Percentiles rank a stretch among this genome's conserved stretches.
Evolutionary conservation across 2,329 filamentous ascomycete genomes (phyloP).

Genomic region (Curvularia hawaiiensis): DNA sequence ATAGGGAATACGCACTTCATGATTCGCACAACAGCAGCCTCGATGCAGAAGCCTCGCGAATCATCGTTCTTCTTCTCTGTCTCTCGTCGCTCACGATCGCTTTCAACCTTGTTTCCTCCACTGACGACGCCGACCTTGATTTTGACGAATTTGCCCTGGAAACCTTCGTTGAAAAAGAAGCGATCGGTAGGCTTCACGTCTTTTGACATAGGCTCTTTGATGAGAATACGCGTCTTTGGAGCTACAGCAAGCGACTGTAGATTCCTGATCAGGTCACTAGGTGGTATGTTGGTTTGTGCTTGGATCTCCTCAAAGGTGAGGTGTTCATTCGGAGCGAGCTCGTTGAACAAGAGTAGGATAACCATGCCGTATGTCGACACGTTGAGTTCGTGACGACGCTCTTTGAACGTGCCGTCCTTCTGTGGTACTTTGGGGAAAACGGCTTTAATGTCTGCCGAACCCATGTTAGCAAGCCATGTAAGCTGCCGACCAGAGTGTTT

Average conservation of each 20-base stretch:
- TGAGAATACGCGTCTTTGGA: conserved; percentile 79
- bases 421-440: conserved; percentile 74
- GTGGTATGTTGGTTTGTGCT: conserved; percentile 77
- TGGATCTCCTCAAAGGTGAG: conserved; percentile 79
- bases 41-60: conserved; percentile 71
- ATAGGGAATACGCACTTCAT: conserved; percentile 74
- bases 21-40: conserved; percentile 78
- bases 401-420: conserved; percentile 68
- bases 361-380: conserved; percentile 94
- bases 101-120: conserved; percentile 83
- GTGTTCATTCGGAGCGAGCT: conserved; percentile 59
- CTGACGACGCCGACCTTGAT: conserved; percentile 89
- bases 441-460: conserved; percentile 85
- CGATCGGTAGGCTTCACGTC: conserved; percentile 75
- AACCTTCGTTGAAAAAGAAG: conserved; percentile 83
- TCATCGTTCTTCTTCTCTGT: conserved; percentile 80
- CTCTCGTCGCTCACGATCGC: conserved; percentile 65
- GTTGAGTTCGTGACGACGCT: conserved; percentile 84
- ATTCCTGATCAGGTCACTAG: conserved; percentile 73
- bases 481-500: conserved; percentile 88
- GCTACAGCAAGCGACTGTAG: conserved; percentile 82
- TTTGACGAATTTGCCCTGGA: conserved; percentile 80
- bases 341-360: conserved; percentile 87
- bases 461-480: conserved; percentile 79
- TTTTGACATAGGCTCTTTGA: conserved; percentile 81